Base-by-base conservation (phyloP, 345 rosid genomes). In the Eucalyptus sp. region DNA sequence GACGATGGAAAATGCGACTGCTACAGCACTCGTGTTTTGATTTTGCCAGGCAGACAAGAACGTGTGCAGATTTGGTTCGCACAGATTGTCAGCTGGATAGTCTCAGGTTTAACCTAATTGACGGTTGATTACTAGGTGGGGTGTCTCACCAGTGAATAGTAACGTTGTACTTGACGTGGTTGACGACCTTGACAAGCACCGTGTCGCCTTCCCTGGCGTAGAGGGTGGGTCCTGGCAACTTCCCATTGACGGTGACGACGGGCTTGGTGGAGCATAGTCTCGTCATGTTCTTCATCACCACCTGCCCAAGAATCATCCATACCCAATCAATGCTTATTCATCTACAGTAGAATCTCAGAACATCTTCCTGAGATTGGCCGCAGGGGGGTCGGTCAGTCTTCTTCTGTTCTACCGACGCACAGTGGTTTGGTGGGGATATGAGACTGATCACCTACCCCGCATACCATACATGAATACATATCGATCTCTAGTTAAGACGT, bases 151-250 rank as follows among this genome's bases (percentile, higher is more conserved):
- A 95, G 83, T 95, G 97, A 88, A 95, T 92, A 15, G 94, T 87
- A 64, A 96, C 94, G 87, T 96, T 96, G 86, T 96, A 93, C 89
- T 93, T 94, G 86, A 94, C 96, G 48, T 88, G 89, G 91, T 95
- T 93, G 85, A 89, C 93, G 46, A 96, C 97, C 56, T 92, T 93
- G 48, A 95, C 94, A 71, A 93, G 91, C 18, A 95, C 91, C 12
- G 89, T 92, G 83, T 94, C 97, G 66, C 91, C 96, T 91, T 95
- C 94, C 79, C 96, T 92, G 24, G 93, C 94, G 68, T 92, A 91
- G 17, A 93, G 90, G 54, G 92, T 93, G 10, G 94, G 96, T n/a
- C 96, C 95, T 11, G 96, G 96, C 68, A 92, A 93, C 89, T 76
- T 85, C 37, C 96, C 94, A 51, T 94, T 91, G 8, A 91, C 90